These are phyloP conservation scores for Xylaria nigripes DNA, from an alignment of 495 filamentous ascomycete species.

Conservation along the genomic window DNA sequence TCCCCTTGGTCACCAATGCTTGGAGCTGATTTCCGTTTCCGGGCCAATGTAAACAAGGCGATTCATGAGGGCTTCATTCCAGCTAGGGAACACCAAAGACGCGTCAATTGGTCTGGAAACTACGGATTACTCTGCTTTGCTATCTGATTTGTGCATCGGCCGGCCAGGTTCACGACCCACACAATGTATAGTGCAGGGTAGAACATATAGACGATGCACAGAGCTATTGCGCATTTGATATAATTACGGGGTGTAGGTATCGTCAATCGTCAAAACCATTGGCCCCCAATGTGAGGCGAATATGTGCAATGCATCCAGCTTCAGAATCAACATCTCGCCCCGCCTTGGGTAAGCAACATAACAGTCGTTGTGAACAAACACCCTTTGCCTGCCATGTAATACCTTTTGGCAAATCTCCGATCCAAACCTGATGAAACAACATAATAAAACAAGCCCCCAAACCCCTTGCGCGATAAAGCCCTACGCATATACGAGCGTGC, in stretches of 20 bases:
- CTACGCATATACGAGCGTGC: slow-evolving; percentile 12
- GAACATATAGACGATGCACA: slow-evolving; percentile 5
- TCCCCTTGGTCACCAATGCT: slow-evolving; percentile 16
- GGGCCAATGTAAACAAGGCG: slow-evolving; percentile 17
- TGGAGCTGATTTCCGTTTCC: slow-evolving; percentile 14
- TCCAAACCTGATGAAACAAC: slow-evolving; percentile 12
- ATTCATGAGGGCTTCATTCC: not conserved
- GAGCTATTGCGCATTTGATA: slow-evolving; percentile 22
- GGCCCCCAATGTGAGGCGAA: slow-evolving; percentile 15
- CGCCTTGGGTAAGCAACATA: not conserved
- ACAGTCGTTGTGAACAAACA: slow-evolving; percentile 3
- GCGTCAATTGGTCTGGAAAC: slow-evolving; percentile 9
- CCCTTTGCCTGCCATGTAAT: not conserved
- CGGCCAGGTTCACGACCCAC: too few species aligned
- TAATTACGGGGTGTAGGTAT: slow-evolving; percentile 30
- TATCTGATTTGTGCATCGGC: too few species aligned
- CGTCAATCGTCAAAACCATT: slow-evolving; percentile 26
- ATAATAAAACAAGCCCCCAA: slow-evolving; percentile 6
- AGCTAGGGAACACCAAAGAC: slow-evolving; percentile 4
- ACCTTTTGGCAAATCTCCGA: slow-evolving; percentile 6
- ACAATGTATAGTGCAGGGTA: not conserved
- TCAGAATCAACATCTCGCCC: slow-evolving; percentile 1
- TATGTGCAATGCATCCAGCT: slow-evolving; percentile 25
- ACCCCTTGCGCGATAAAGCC: slow-evolving; percentile 17
- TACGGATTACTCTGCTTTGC: too few species aligned